Evolutionary conservation across 192 early-diverging fungal species (phyloP).

Genomic region (Diversispora epigaea): DNA sequence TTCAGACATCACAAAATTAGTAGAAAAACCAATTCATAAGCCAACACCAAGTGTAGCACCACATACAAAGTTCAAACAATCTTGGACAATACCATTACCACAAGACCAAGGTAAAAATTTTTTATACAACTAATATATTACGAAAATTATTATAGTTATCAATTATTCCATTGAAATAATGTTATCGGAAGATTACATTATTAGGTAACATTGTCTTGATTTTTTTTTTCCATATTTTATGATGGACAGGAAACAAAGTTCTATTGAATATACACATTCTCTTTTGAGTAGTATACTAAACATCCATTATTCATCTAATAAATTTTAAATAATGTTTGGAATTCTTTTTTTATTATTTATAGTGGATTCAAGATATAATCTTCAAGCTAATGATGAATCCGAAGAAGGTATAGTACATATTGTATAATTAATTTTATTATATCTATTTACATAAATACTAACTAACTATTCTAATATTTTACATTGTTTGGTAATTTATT

Average conservation of each 20-base stretch:
- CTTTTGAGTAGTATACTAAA: no score
- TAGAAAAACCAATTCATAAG: not conserved
- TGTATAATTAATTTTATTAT: not conserved
- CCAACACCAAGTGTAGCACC: not conserved
- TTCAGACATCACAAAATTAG: not conserved
- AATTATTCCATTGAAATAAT: no score
- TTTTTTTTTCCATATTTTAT: no score
- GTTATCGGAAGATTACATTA: no score
- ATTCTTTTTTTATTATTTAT: not conserved
- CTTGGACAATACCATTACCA: not conserved
- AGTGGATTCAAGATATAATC: not conserved
- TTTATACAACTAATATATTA: no score
- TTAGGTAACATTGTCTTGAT: no score
- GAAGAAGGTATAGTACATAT: not conserved
- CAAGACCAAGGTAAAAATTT: not conserved
- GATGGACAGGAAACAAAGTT: no score
- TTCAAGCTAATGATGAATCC: not conserved
- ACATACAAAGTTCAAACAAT: not conserved
- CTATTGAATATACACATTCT: no score
- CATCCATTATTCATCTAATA: not conserved
- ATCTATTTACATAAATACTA: constrained; percentile 2
- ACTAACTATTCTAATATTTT: not conserved
- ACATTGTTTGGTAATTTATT: no score
- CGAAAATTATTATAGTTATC: no score
- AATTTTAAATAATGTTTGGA: not conserved